Evolutionary conservation across 495 filamentous ascomycete species (phyloP).

Genomic region (Podospora tetraspora): DNA sequence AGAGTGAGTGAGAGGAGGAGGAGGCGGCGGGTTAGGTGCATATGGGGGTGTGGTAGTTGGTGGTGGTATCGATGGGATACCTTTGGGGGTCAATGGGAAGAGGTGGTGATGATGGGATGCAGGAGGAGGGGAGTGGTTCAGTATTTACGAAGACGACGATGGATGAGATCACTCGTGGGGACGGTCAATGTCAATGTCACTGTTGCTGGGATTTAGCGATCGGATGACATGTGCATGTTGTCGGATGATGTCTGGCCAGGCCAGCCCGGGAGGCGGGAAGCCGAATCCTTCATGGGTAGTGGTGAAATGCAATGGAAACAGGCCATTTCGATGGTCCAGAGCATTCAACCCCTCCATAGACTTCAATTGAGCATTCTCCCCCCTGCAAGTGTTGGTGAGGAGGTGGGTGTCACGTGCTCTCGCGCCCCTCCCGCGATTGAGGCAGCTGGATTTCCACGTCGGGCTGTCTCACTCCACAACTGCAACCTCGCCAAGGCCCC

Average conservation of each 20-base stretch:
- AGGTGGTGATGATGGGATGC: background rate
- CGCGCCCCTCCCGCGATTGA: slow-evolving; percentile 19
- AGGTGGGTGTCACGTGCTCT: slow-evolving; percentile 13
- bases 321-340: background rate
- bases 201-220: background rate
- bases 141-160: background rate
- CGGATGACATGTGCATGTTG: slow-evolving; percentile 3
- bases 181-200: background rate
- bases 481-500: background rate
- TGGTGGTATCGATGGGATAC: background rate
- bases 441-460: slow-evolving; percentile 8
- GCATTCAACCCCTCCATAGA: background rate
- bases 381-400: background rate
- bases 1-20: background rate
- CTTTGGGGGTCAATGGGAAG: background rate
- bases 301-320: background rate
- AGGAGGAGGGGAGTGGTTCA: background rate
- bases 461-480: slow-evolving; percentile 3
- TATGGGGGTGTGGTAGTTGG: background rate
- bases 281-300: background rate
- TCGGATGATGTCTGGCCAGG: slow-evolving; percentile 7
- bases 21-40: background rate
- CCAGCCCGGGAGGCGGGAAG: background rate
- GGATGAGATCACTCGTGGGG: background rate
- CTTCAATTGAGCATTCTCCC: background rate